These are phyloP conservation scores for Priceomyces fermenticarens DNA, from an alignment of 805 yeast species.

Conservation along the genomic window DNA sequence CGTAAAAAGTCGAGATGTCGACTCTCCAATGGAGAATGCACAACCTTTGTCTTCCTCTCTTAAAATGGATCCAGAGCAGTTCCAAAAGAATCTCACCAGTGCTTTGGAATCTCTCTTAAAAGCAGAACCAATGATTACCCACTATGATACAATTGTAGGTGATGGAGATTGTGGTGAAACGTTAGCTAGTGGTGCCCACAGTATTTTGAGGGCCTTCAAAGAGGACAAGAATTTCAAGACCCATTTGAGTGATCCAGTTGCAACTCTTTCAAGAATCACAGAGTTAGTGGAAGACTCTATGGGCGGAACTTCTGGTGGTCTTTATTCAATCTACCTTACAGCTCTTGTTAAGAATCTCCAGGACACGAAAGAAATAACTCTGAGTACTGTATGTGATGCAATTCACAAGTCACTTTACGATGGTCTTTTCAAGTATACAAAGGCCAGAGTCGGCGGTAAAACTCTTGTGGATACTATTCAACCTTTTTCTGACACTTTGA, in stretches of 20 bases:
- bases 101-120: slow-evolving; percentile 27
- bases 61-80: slow-evolving; percentile 38
- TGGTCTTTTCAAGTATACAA: slow-evolving; percentile 79
- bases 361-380: slow-evolving; percentile 31
- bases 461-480: slow-evolving; percentile 86
- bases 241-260: slow-evolving; percentile 45
- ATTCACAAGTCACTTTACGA: slow-evolving; percentile 57
- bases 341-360: slow-evolving; percentile 60
- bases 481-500: slow-evolving; percentile 74
- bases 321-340: slow-evolving; percentile 80
- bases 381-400: slow-evolving; percentile 43
- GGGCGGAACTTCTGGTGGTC: slow-evolving; percentile 98
- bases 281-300: slow-evolving; percentile 84
- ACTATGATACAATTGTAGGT: slow-evolving; percentile 85
- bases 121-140: slow-evolving; percentile 76
- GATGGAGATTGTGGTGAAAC: slow-evolving; percentile 98
- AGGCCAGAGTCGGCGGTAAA: slow-evolving; percentile 85
- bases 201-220: slow-evolving; percentile 55
- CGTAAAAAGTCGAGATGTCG: slow-evolving; percentile 22
- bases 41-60: slow-evolving; percentile 25
- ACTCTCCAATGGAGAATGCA: slow-evolving; percentile 26
- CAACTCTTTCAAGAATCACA: slow-evolving; percentile 67
- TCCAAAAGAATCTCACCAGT: slow-evolving; percentile 50
- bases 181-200: slow-evolving; percentile 75
- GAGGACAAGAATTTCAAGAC: slow-evolving; percentile 24